These are phyloP conservation scores for Lathyrus tuberosus DNA, from an alignment of 306 rosid species.

Conservation along the genomic window DNA sequence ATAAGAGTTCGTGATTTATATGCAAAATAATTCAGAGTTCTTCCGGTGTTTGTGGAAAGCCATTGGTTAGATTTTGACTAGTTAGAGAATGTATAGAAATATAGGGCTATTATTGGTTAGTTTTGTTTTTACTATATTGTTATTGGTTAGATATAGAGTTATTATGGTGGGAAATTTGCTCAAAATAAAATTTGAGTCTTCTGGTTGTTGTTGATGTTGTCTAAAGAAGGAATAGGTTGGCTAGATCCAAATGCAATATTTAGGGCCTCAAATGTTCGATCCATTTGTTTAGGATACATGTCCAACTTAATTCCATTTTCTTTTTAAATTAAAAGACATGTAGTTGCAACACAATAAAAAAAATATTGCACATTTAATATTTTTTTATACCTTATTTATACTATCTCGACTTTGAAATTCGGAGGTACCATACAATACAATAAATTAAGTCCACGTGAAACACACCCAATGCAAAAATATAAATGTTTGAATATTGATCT, in stretches of 20 bases:
- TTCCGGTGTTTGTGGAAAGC: conserved; percentile 4
- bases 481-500: too few relatives aligned
- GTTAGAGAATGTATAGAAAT: neutral
- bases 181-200: neutral
- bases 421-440: too few relatives aligned
- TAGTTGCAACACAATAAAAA: neutral
- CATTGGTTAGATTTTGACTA: neutral
- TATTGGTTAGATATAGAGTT: too few relatives aligned
- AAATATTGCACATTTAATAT: too few relatives aligned
- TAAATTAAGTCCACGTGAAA: too few relatives aligned
- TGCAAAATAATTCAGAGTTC: neutral
- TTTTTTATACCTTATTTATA: too few relatives aligned
- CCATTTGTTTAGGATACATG: neutral
- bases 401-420: too few relatives aligned
- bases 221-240: neutral
- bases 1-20: neutral
- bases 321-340: neutral
- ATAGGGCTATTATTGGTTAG: neutral
- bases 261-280: neutral
- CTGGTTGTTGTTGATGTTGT: neutral
- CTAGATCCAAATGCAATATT: neutral
- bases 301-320: neutral
- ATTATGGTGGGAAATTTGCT: neutral
- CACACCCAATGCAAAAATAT: too few relatives aligned
- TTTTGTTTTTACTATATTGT: too few relatives aligned